Conservation (phyloP, 2,329 filamentous ascomycete genomes). For the Verticillium alfalfae region DNA sequence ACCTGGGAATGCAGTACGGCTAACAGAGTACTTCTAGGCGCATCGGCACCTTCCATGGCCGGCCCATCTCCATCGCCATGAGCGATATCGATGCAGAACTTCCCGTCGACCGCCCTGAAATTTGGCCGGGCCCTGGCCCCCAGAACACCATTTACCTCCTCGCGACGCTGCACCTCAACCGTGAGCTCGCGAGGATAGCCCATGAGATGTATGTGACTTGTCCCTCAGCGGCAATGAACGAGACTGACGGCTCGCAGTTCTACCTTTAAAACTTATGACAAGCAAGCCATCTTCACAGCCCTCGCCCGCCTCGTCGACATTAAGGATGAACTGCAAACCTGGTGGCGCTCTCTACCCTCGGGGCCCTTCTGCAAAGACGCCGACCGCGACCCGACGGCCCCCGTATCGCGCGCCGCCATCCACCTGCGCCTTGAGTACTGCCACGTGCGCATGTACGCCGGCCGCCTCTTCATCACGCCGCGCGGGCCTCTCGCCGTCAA, state of each 20-base stretch:
- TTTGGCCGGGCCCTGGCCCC: slow-evolving; percentile 31
- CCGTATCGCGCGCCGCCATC: slow-evolving; percentile 39
- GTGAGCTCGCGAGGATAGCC: slow-evolving; percentile 26
- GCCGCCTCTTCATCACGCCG: slow-evolving; percentile 46
- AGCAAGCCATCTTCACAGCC: slow-evolving; percentile 23
- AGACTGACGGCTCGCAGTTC: slow-evolving; percentile 17
- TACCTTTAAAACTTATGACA: slow-evolving; percentile 24
- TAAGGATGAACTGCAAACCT: slow-evolving; percentile 27
- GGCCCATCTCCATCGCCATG: slow-evolving; percentile 46
- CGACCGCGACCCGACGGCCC: slow-evolving; percentile 29
- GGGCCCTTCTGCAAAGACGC: slow-evolving; percentile 26
- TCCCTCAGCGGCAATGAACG: not conserved
- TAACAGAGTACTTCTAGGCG: slow-evolving; percentile 25
- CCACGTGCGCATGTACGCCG: slow-evolving; percentile 46
- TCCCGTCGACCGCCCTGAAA: slow-evolving; percentile 38
- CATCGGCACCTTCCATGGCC: slow-evolving; percentile 50
- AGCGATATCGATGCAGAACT: slow-evolving; percentile 48
- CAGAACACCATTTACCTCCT: slow-evolving; percentile 41
- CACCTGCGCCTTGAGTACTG: slow-evolving; percentile 49
- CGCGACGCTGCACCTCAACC: slow-evolving; percentile 31
- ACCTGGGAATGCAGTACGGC: not conserved
- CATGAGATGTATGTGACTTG: slow-evolving; percentile 29
- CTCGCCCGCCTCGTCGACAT: slow-evolving; percentile 26
- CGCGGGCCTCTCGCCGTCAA: slow-evolving; percentile 6
- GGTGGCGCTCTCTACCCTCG: slow-evolving; percentile 28